A percentile compares a stretch with the other conserved stretches of the same genome.
Evolutionary conservation across 2,329 filamentous ascomycete genomes (phyloP).

Genomic region (Claviceps monticola): DNA sequence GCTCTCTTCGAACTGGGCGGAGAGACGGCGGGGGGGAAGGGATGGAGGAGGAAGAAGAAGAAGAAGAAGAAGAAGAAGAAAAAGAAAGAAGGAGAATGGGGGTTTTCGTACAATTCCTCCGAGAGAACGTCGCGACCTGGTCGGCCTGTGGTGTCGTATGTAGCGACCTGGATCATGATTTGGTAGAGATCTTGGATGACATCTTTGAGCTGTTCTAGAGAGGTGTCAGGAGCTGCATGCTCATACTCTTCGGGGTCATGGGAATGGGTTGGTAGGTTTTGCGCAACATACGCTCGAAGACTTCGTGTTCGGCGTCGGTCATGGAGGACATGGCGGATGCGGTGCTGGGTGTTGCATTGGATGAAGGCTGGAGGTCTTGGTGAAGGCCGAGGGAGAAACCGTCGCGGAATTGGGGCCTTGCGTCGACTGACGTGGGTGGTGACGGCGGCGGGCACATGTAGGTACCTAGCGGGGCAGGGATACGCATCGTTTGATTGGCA

Average conservation of each 20-base stretch:
- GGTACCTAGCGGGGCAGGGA: too few relatives aligned
- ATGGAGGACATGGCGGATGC: constrained; percentile 22
- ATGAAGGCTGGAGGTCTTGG: neutral
- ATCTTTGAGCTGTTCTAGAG: constrained; percentile 42
- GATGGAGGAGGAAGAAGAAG: too few relatives aligned
- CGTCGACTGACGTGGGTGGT: too few relatives aligned
- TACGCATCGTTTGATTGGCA: too few relatives aligned
- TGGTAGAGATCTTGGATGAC: constrained; percentile 51
- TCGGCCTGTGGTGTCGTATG: constrained; percentile 41
- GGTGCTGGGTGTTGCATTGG: neutral
- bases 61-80: neutral
- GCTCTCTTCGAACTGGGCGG: too few relatives aligned
- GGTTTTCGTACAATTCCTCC: constrained; percentile 30
- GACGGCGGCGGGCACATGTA: too few relatives aligned
- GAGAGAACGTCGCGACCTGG: constrained; percentile 43
- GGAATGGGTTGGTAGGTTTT: neutral
- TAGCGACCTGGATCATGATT: constrained; percentile 47
- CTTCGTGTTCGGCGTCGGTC: constrained; percentile 23
- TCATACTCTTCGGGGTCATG: neutral
- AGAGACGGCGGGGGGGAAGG: too few relatives aligned
- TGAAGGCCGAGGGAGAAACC: neutral
- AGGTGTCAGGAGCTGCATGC: neutral
- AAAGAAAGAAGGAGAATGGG: neutral
- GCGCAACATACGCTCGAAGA: constrained; percentile 23
- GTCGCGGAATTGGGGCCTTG: too few relatives aligned